Evolutionary conservation across 345 rosid species (phyloP), one percentile per base, ranked within the genome.

Genomic region (Hevea brasiliensis): DNA sequence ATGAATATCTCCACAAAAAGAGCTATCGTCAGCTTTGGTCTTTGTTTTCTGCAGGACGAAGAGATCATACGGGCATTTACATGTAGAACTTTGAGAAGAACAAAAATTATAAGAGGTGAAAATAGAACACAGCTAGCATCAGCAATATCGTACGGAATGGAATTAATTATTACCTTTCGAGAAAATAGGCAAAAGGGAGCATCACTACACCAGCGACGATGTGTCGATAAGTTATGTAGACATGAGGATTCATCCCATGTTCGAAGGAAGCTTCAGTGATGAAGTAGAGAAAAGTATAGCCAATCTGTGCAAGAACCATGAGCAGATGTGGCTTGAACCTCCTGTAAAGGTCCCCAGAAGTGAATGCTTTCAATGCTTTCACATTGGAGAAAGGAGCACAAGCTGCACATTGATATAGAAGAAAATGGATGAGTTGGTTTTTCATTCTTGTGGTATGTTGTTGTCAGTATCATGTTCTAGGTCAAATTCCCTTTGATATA

Each of bases 171-270:
- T 29, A 85, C 92, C 89, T 88, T 68, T 88, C 94, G 0, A 85
- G 82, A 64, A 86, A 81, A 75, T 75, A 88, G 57, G 92, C 92
- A 42, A 89, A 85, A 69, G 92, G 92, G 29, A 82, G 67, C 85
- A 86, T 74, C 14, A 76, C 69, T 3, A 88, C 32, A 55, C 85
- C 82, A 8, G 84, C 76, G 8, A 84, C 88, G 8, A 87, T 70
- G 59, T 90, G 87, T 15, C 95, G 82, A 35, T 90, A 88, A 48
- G 95, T 90, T 40, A 90, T 29, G 76, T 84, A 86, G 75, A 88
- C 90, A 68, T 90, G 88, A 67, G 92, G 92, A 74, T 90, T 87
- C 90, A 90, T 79, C 18, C 92, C 92, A 68, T 84, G 91, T 27
- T 85, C 80, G 83, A 90, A 88, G 56, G 92, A 87, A 40, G 89